Evolutionary conservation across 208 protist genomes (phyloP).

Genomic region (Leishmania aethiopica): DNA sequence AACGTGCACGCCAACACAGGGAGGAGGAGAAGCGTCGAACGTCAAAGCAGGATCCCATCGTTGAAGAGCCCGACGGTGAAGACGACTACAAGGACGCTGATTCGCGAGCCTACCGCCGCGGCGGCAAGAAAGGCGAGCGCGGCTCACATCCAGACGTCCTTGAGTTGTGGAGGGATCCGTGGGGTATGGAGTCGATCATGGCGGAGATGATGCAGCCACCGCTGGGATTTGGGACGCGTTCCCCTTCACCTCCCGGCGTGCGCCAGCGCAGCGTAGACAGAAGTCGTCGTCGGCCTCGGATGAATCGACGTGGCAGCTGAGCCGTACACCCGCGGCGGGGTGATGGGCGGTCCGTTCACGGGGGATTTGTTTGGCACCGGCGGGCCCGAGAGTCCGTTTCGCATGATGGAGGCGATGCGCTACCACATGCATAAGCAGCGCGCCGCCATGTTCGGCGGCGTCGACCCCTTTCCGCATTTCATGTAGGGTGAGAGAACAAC

Average conservation of each 20-base stretch:
- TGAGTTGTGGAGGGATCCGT: background rate
- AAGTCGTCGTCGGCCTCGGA: background rate
- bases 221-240: background rate
- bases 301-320: background rate
- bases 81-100: background rate
- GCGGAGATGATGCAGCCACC: background rate
- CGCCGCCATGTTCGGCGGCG: conserved; percentile 30
- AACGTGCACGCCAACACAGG: background rate
- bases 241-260: background rate
- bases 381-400: conserved; percentile 16
- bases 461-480: conserved; percentile 30
- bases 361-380: conserved; percentile 21
- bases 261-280: background rate
- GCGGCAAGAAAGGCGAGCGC: background rate
- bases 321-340: background rate
- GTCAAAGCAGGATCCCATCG: conserved; percentile 21
- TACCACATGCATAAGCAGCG: conserved; percentile 28
- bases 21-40: background rate
- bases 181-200: conserved; percentile 3
- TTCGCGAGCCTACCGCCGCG: background rate
- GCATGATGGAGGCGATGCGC: conserved; percentile 35
- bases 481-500: conserved; percentile 3
- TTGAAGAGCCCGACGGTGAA: conserved; percentile 53
- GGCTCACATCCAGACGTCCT: background rate
- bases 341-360: conserved; percentile 13